phyloP scores from a whole-genome alignment of 1,139 yeast species.

The Saccharomycopsis hybrid region DNA sequence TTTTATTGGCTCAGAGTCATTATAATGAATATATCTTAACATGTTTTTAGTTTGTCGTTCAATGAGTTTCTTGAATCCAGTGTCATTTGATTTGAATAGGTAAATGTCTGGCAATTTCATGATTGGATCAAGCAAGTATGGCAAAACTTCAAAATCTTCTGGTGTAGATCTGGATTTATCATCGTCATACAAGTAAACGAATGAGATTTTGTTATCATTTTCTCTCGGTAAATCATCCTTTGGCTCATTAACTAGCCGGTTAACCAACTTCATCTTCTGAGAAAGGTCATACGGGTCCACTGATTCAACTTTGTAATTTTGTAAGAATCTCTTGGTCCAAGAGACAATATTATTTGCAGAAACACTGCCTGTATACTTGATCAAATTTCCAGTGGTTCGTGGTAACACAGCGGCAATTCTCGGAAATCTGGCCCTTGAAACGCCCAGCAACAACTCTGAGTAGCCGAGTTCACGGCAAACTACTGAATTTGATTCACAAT shows the following conservation, averaged over 20 bases:
- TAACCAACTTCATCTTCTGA: conserved; percentile 37
- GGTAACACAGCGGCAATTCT: conserved; percentile 37
- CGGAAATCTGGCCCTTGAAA: conserved; percentile 25
- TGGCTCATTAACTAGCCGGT: conserved; percentile 30
- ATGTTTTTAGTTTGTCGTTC: conserved; percentile 39
- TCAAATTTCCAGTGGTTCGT: conserved; percentile 31
- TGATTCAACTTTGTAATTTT: conserved; percentile 32
- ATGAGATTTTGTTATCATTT: conserved; percentile 40
- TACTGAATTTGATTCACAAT: conserved; percentile 44
- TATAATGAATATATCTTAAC: conserved; percentile 38
- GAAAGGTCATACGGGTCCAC: conserved; percentile 36
- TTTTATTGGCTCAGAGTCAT: conserved; percentile 30
- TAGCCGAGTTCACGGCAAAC: conserved; percentile 45
- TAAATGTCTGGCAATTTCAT: conserved; percentile 51
- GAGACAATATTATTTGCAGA: conserved; percentile 27
- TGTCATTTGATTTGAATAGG: conserved; percentile 46
- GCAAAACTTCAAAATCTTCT: conserved; percentile 58
- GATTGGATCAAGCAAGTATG: conserved; percentile 52
- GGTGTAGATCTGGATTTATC: conserved; percentile 35
- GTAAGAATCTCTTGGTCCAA: conserved; percentile 34
- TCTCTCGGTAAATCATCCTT: conserved; percentile 24
- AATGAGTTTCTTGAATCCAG: conserved; percentile 35
- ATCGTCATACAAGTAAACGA: conserved; percentile 49
- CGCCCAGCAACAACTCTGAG: conserved; percentile 26
- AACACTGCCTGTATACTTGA: conserved; percentile 26